Base-by-base conservation (phyloP, 1,284 basidiomycete genomes). In the Naganishia sp. region DNA sequence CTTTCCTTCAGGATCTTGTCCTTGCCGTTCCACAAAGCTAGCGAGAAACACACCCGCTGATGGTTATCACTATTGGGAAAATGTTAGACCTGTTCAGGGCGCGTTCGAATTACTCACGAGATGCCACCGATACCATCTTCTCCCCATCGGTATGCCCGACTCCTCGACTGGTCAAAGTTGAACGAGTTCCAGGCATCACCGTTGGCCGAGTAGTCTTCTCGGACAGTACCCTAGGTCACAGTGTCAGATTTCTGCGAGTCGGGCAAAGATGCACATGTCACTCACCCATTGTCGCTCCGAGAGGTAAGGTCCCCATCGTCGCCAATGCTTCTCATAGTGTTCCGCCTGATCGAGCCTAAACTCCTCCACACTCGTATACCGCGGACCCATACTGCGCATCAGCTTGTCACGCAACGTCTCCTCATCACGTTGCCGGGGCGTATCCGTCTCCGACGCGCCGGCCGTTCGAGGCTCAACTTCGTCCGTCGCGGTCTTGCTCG, bases 181-280 rank as follows among this genome's bases (percentile, higher is more conserved):
- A 99, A 99, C 76, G 95, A 92, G 72, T 88, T 89, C 95, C 95
- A 99, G 9, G 95, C 94, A 77, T 99, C 92, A 64, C 95, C 95
- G 77, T 97, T 89, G 43, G 84, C 87, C 53, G 94, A 97, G 81
- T 99, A 99, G 79, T 99, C 95, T 79, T 99, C 95, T 70, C 95
- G 88, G 46, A 99, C 95, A 25, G 94, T 97, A 39, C 93, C 94
- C 92, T 94, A 18, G 42, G 50, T 70, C 5, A 69, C 48, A 36
- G 57, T 13, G 46, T 25, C 33, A 43, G 49, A n/a, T n/a, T 28
- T 28, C 0, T 21, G 16, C 42, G 13, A 49, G 13, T 43, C 46
- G 13, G 9, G 16, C 25, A 11, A 18, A 65, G 45, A 69, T 42
- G 39, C 36, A 7, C 33, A 18, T 3, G 23, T 33, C 11, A 84